Evolutionary conservation across 1,284 basidiomycete genomes (phyloP), one percentile per base, ranked within the genome.

Genomic region (Ganoderma multipileum): DNA sequence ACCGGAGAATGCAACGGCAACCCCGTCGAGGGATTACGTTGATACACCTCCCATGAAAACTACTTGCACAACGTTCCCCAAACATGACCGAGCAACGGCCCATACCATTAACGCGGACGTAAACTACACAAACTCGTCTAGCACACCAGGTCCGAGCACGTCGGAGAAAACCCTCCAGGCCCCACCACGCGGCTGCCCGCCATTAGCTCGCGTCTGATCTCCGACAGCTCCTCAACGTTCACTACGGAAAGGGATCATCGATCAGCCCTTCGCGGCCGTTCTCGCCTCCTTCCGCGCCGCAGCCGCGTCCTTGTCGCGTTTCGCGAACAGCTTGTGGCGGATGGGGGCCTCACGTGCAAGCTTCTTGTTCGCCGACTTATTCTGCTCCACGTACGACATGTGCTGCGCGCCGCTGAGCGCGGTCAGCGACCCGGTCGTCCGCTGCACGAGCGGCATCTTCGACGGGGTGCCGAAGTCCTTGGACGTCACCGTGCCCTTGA

Each of bases 361-460:
- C 72, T 90, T 89, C 82, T 92, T 92, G 84, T 97, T 97, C 70
- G 92, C 91, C 39, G 91, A 93, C 82, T 95, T 95, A 83, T 96
- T 96, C 81, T 95, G 93, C 81, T 97, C 95, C 64, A 94, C 86
- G 77, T 96, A 97, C 69, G 91, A 93, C 91, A 97, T 93, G 78
- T 96, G 92, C 76, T 95, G 92, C 8, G 89, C 95, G 55, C 96
- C 95, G 77, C 92, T 94, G 72, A 98, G 84, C 55, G 95, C 93
- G 16, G 91, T 91, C 66, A 98, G 85, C 36, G 92, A 93, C 0
- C 95, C 95, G 5, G 91, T 92, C 68, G 94, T 95, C 71, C 96
- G 86, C 77, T 95, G 93, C 14, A 91, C 91, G n/a, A 85, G 79
- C 3, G 90, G 90, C 79, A 90, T 88, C 74, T 85, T 90, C 39